Evolutionary conservation across 768 basidiomycete genomes (phyloP), one percentile per base, ranked within the genome.

Genomic region (Crucibulum laeve): DNA sequence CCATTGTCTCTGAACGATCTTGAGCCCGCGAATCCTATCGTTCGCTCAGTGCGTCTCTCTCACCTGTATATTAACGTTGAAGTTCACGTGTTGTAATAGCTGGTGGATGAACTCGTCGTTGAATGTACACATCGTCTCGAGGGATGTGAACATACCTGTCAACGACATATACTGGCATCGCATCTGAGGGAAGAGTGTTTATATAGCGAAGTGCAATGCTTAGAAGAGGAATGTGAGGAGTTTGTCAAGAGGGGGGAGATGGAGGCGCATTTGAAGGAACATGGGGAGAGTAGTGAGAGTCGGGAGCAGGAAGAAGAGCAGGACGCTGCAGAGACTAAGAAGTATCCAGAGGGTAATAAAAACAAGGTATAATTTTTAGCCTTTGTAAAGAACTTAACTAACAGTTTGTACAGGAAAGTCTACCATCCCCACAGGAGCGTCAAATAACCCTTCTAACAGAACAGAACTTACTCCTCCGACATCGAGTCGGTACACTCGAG

Each of bases 41-140:
- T 92, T 33, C 78, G 87, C 48, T 80, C 86, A 47, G 87, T 87
- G 49, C 53, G 84, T 69, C 4, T 38, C 25, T 13, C 36, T 44
- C 15, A 19, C 26, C 14, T 18, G 2, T 37, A 28, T 8, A 4
- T 24, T n/a, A n/a, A n/a, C n/a, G 25, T 18, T 5, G 23, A 19
- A 22, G 36, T 46, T 37, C 39, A 33, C 55, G 34, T 28, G 44
- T 42, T 51, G 5, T 38, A 43, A 15, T 50, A 91, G 88, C 75
- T 92, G 41, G 90, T 91, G 34, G 89, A 91, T 49, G 90, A 92
- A 65, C 71, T 92, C 34, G 33, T 74, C 11, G 87, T 91, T 0
- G 78, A 83, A 58, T 92, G 90, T 59, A 71, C 78, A 5, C 70
- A 87, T 45, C 69, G 69, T 18, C 48, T 55, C 13, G 66, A 70